These are phyloP conservation scores for Hymenoscyphus scutula DNA, from an alignment of 2,329 filamentous ascomycete genomes.

Conservation along the genomic window DNA sequence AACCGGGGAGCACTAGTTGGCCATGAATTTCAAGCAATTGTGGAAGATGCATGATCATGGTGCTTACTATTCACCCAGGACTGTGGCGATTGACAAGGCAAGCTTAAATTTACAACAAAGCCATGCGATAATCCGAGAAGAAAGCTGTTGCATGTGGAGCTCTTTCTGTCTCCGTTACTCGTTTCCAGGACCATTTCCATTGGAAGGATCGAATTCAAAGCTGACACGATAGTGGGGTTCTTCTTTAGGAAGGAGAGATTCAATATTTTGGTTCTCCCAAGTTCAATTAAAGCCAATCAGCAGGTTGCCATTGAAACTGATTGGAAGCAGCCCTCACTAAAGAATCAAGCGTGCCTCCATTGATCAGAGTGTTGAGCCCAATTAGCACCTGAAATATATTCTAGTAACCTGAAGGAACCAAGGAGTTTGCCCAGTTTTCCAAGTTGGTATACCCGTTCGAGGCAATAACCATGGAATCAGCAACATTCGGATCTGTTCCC, in stretches of 20 bases:
- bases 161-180: neutral
- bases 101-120: too few species aligned
- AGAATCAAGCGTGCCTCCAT: neutral
- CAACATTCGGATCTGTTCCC: constrained; percentile 11
- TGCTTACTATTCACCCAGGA: neutral
- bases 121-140: too few species aligned
- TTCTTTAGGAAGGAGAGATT: too few species aligned
- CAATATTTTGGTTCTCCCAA: too few species aligned
- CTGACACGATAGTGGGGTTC: too few species aligned
- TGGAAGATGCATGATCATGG: neutral
- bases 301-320: neutral
- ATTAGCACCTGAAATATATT: too few species aligned
- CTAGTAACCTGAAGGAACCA: constrained; percentile 7
- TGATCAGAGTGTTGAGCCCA: neutral
- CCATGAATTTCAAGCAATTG: neutral
- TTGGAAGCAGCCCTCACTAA: neutral
- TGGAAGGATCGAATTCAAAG: too few species aligned
- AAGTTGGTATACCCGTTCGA: constrained; percentile 10
- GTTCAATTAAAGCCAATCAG: too few species aligned
- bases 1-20: neutral
- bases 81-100: neutral
- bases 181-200: too few species aligned
- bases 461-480: constrained; percentile 9
- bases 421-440: constrained; percentile 12
- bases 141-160: neutral